Percentiles rank a stretch among this genome's conserved stretches.
Conservation (phyloP, 2,329 filamentous ascomycete genomes). For the Colletotrichum salicis region DNA sequence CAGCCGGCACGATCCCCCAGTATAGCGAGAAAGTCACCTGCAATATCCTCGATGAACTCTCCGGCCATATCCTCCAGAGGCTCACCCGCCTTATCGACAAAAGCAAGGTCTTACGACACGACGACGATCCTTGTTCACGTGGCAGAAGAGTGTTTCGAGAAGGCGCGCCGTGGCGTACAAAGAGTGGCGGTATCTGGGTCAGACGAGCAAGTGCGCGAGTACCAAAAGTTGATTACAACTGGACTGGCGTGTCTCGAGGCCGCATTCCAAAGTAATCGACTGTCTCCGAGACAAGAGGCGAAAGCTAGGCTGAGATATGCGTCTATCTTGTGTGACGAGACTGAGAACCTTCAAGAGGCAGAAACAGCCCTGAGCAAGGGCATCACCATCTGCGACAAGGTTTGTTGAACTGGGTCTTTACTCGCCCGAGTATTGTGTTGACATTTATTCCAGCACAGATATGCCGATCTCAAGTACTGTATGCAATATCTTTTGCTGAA, state of each 20-base stretch:
- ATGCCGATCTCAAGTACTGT: slow-evolving; percentile 77
- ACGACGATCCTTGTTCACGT: slow-evolving; percentile 73
- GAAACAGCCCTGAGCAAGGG: slow-evolving; percentile 79
- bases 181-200: slow-evolving; percentile 61
- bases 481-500: slow-evolving; percentile 80
- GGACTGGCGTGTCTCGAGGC: slow-evolving; percentile 79
- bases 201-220: slow-evolving; percentile 67
- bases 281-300: slow-evolving; percentile 75
- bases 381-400: slow-evolving; percentile 75
- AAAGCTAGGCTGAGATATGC: slow-evolving; percentile 77
- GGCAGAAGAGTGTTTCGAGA: slow-evolving; percentile 79
- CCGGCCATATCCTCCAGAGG: slow-evolving; percentile 42
- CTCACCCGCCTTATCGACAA: slow-evolving; percentile 52
- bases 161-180: slow-evolving; percentile 68
- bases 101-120: slow-evolving; percentile 58
- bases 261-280: slow-evolving; percentile 68
- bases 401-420: slow-evolving; percentile 42
- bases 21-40: slow-evolving; percentile 52
- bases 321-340: slow-evolving; percentile 77
- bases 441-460: slow-evolving; percentile 56
- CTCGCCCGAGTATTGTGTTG: slow-evolving; percentile 23
- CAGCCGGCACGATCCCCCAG: slow-evolving; percentile 47
- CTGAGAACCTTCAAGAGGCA: slow-evolving; percentile 78
- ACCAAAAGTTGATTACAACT: slow-evolving; percentile 77
- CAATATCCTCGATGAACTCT: slow-evolving; percentile 36